Evolutionary conservation across 2,329 filamentous ascomycete genomes (phyloP).

Genomic region (Diaporthe sp.): DNA sequence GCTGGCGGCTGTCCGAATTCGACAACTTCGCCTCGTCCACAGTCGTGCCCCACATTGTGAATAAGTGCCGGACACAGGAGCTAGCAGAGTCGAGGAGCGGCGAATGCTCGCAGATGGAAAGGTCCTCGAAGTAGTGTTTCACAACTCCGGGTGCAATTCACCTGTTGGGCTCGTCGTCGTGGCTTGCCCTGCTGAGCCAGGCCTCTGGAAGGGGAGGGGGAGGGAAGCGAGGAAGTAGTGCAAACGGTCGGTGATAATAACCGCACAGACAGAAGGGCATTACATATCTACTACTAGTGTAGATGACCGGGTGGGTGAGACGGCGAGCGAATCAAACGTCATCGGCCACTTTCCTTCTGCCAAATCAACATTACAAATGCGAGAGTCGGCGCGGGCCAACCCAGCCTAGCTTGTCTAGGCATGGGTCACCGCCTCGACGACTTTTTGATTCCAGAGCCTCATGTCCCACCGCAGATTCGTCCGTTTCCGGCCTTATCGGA

Average conservation of each 20-base stretch:
- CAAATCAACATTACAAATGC: conserved; percentile 23
- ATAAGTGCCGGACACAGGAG: not conserved
- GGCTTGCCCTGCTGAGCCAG: not conserved
- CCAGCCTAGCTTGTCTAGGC: conserved; percentile 10
- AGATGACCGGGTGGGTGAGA: not conserved
- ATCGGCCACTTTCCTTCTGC: conserved; percentile 1
- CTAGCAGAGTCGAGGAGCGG: not conserved
- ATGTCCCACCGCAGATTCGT: conserved; percentile 1
- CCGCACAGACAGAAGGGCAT: not conserved
- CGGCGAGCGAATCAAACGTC: conserved; percentile 19
- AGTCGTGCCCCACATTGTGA: conserved; percentile 36
- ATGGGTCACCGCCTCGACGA: not conserved
- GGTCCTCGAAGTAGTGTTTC: not conserved
- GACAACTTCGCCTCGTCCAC: conserved; percentile 34
- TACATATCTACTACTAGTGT: not conserved
- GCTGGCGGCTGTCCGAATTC: conserved; percentile 24
- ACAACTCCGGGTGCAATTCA: not conserved
- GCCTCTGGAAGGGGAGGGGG: not conserved
- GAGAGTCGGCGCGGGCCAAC: conserved; percentile 6
- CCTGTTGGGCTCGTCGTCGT: not conserved
- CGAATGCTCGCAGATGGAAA: not conserved
- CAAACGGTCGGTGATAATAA: not conserved
- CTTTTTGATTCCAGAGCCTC: not conserved
- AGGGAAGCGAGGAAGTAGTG: not conserved
- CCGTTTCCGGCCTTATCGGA: conserved; percentile 22